A percentile compares a stretch with the other conserved stretches of the same genome.
phyloP scores from a whole-genome alignment of 495 filamentous ascomycete species.

The Chaetomium cochliodes region DNA sequence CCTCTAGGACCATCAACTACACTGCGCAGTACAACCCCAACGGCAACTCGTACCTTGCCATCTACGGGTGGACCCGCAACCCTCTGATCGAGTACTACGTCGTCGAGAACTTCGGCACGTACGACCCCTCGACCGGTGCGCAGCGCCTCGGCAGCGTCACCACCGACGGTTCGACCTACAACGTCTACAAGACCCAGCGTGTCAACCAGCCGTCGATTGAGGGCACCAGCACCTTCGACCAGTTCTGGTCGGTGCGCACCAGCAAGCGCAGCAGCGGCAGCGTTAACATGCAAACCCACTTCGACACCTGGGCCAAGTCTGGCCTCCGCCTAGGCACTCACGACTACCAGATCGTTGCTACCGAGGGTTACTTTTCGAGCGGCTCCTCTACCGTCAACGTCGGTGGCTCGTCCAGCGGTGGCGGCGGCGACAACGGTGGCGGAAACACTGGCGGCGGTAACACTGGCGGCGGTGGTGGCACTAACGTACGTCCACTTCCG shows the following conservation, averaged over 20 bases:
- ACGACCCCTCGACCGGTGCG: conserved; percentile 54
- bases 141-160: conserved; percentile 53
- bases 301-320: conserved; percentile 57
- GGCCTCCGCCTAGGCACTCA: conserved; percentile 54
- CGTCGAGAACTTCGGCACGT: conserved; percentile 55
- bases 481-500: conserved; percentile 15
- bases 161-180: conserved; percentile 61
- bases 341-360: conserved; percentile 59
- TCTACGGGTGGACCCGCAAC: conserved; percentile 60
- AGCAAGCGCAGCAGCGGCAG: conserved; percentile 51
- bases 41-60: conserved; percentile 49
- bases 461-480: conserved; percentile 4
- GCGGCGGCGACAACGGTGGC: conserved; percentile 9
- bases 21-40: conserved; percentile 47
- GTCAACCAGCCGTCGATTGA: conserved; percentile 59
- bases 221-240: conserved; percentile 57
- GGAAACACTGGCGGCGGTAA: conserved; percentile 12
- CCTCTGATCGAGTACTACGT: conserved; percentile 64
- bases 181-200: conserved; percentile 60
- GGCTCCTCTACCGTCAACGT: conserved; percentile 54
- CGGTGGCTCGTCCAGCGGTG: conserved; percentile 20
- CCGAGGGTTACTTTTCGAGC: conserved; percentile 56
- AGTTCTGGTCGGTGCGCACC: conserved; percentile 59
- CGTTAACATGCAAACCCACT: conserved; percentile 57
- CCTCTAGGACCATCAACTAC: conserved; percentile 50